phyloP scores from a whole-genome alignment of 768 basidiomycete species.

The Cubamyces lactineus region DNA sequence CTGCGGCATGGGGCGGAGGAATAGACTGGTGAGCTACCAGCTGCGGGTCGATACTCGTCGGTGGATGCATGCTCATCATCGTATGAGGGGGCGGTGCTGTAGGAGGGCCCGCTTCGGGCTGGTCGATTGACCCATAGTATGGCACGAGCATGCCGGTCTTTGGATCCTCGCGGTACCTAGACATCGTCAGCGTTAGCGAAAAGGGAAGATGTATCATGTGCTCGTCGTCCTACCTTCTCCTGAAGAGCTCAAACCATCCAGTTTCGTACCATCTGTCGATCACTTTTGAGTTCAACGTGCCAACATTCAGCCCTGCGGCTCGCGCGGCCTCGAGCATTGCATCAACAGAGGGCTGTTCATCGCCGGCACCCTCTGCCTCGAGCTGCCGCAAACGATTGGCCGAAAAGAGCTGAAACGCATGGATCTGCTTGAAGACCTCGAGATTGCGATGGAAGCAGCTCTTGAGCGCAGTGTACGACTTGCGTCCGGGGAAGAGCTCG shows the following conservation, averaged over 20 bases:
- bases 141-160: slow-evolving; percentile 30
- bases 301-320: slow-evolving; percentile 68
- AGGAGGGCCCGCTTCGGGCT: slow-evolving; percentile 1
- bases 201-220: background rate
- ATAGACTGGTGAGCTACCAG: slow-evolving; percentile 3
- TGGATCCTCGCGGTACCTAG: slow-evolving; percentile 31
- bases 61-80: slow-evolving; percentile 8
- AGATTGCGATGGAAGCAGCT: slow-evolving; percentile 87
- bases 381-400: slow-evolving; percentile 37
- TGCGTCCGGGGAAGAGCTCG: slow-evolving; percentile 74
- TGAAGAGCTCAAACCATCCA: slow-evolving; percentile 79
- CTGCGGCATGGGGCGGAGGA: background rate
- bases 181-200: background rate
- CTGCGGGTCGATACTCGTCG: slow-evolving; percentile 19
- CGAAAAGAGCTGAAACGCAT: slow-evolving; percentile 63
- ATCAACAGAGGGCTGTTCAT: slow-evolving; percentile 65
- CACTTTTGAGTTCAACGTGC: slow-evolving; percentile 71
- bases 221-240: slow-evolving; percentile 51
- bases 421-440: slow-evolving; percentile 83
- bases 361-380: slow-evolving; percentile 31
- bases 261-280: slow-evolving; percentile 80
- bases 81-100: background rate
- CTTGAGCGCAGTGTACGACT: slow-evolving; percentile 83
- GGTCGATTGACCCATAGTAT: slow-evolving; percentile 19
- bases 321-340: slow-evolving; percentile 68